These are phyloP conservation scores for Aspergillus affinis DNA, from an alignment of 495 filamentous ascomycete genomes.

Conservation along the genomic window DNA sequence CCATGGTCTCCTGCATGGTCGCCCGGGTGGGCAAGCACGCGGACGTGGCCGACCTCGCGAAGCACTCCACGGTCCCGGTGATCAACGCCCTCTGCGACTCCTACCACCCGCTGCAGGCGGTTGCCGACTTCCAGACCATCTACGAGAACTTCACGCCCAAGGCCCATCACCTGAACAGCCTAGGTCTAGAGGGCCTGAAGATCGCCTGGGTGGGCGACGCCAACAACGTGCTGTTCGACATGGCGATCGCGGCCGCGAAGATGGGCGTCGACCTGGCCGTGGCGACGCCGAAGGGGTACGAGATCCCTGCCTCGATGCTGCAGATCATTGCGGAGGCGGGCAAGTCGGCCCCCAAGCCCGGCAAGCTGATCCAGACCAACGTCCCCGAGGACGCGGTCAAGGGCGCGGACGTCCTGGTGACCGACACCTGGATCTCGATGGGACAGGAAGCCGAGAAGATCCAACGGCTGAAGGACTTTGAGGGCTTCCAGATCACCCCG, in stretches of 20 bases:
- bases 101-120: slow-evolving; percentile 88
- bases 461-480: slow-evolving; percentile 75
- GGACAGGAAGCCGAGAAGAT: slow-evolving; percentile 85
- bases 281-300: slow-evolving; percentile 81
- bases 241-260: slow-evolving; percentile 82
- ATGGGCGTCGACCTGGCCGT: slow-evolving; percentile 82
- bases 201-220: slow-evolving; percentile 96
- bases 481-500: slow-evolving; percentile 84
- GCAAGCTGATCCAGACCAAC: slow-evolving; percentile 68
- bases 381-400: slow-evolving; percentile 87
- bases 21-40: slow-evolving; percentile 83
- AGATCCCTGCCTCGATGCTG: slow-evolving; percentile 69
- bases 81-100: slow-evolving; percentile 91
- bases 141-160: slow-evolving; percentile 66
- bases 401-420: slow-evolving; percentile 85
- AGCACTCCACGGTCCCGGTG: slow-evolving; percentile 81
- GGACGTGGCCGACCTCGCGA: slow-evolving; percentile 76
- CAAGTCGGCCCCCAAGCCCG: slow-evolving; percentile 53
- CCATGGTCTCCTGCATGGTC: slow-evolving; percentile 88
- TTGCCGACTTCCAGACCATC: slow-evolving; percentile 91
- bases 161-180: slow-evolving; percentile 41
- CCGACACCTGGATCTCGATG: slow-evolving; percentile 98
- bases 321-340: slow-evolving; percentile 64
- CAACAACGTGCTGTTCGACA: slow-evolving; percentile 94
- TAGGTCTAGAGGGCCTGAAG: slow-evolving; percentile 79